A percentile compares a stretch with the other conserved stretches of the same genome.
Evolutionary conservation across 768 basidiomycete species (phyloP).

Genomic region (Naganishia vaughanmartiniae): DNA sequence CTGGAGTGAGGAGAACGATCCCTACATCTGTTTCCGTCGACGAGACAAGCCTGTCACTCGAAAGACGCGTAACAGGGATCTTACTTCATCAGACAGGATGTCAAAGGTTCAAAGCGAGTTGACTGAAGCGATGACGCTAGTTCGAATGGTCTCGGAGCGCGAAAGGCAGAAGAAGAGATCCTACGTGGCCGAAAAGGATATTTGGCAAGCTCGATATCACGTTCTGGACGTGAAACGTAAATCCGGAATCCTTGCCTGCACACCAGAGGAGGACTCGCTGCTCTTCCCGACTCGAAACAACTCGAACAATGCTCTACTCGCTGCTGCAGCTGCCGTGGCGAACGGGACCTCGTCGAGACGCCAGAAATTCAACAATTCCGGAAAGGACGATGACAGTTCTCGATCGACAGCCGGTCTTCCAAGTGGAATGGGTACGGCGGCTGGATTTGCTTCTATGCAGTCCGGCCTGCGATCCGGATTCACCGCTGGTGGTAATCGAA

Average conservation of each 20-base stretch:
- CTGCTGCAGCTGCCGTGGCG: conserved; percentile 6
- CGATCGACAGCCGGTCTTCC: conserved; percentile 6
- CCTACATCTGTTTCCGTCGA: conserved; percentile 94
- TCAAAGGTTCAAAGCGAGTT: conserved; percentile 76
- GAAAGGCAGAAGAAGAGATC: conserved; percentile 72
- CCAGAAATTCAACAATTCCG: conserved; percentile 34
- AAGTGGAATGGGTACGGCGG: not conserved
- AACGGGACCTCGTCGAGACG: not conserved
- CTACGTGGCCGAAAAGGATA: conserved; percentile 60
- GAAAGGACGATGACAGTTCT: conserved; percentile 41
- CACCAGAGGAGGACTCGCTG: conserved; percentile 53
- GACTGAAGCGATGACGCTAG: conserved; percentile 67
- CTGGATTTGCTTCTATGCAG: conserved; percentile 34
- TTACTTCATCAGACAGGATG: conserved; percentile 83
- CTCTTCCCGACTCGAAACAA: conserved; percentile 33
- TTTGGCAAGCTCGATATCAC: conserved; percentile 76
- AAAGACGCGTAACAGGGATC: conserved; percentile 89
- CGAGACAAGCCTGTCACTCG: conserved; percentile 90
- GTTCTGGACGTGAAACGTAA: conserved; percentile 78
- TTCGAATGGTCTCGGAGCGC: conserved; percentile 65
- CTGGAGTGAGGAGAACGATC: conserved; percentile 83
- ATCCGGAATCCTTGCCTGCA: conserved; percentile 52
- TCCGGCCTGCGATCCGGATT: conserved; percentile 53
- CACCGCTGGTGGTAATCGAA: conserved; percentile 24
- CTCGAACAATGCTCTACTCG: not conserved